Evolutionary conservation across 805 yeast genomes (phyloP), one percentile per base, ranked within the genome.

Genomic region (Starmerella apicola): DNA sequence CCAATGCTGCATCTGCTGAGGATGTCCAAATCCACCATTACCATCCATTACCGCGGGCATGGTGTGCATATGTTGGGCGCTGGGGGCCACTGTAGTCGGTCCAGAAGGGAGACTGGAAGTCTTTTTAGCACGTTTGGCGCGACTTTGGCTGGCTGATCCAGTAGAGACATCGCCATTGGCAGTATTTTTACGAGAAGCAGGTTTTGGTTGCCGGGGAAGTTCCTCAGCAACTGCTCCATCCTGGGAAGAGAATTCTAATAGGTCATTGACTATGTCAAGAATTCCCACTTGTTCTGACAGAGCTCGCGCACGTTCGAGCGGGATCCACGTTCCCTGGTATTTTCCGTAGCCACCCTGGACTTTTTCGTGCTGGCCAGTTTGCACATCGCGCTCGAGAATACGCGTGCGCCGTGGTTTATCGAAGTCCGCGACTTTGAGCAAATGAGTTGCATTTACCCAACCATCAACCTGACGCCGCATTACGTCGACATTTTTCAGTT

Each of bases 401-500:
- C 94, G 78, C 16, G 96, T 86, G 50, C 97, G 66, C 58, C 81
- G 84, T 1, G 96, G 95, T 61, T 86, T 86, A 45, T 95, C 94
- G 58, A 85, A 85, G 56, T 81, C 78, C 34, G 96, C 95, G 32
- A 88, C 86, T 59, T 88, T 88, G 46, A 88, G 66, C 35, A 88
- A 83, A 58, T 88, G 97, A 20, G 97, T 88, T 10, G 97, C 97
- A 61, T 88, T 88, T 44, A 91, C 84, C 97, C 97, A 91, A 51
- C 86, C 81, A 58, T 91, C 98, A 36, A 71, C 68, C 45, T 82
- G 77, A 42, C 97, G 68, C 52, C 97, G 73, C 97, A 91, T 91
- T 38, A 81, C 70, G 20, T 84, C 81, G 26, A 79, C 78, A 38
- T 77, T 82, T 25, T 72, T 66, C 31, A 81, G 71, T 35, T 76